Base-by-base conservation (phyloP, 2,329 filamentous ascomycete species). In the Colletotrichum cordylinicola region DNA sequence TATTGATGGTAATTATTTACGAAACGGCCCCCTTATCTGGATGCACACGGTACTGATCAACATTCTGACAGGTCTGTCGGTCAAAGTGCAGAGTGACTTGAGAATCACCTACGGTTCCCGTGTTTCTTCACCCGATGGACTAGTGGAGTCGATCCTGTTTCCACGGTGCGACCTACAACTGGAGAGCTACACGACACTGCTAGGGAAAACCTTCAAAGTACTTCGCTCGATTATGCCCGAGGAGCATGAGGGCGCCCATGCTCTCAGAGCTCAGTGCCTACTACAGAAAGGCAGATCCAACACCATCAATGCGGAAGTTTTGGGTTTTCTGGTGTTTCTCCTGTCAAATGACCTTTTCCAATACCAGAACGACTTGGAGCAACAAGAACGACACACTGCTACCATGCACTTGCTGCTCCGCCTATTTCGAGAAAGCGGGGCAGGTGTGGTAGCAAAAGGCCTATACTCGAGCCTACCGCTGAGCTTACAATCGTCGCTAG, bases 11-110 rank as follows among this genome's bases (percentile, higher is more conserved):
- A 48, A 5, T 39, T 33, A 10, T 33, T 0, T 39, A 8, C 6
- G 2, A 18, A 4, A 2, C 8, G 1, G 8, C 15, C 7, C 2
- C 37, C 3, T 37, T 37, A 16, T 8, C 1, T 4, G 6, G 2
- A 7, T 16, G 3, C 15, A 6, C 6, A 3, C 1, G 5, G 4
- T 43, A 48, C 3, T 21, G 1, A 48, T 21, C 9, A 43, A 10
- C 2, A 12, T 12, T 1, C 43, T 0, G 4, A 0, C 1, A 48
- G 43, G 6, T 48, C n/a, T 48, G 2, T 3, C 43, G 0, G 0
- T 48, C n/a, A 7, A 21, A 21, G 5, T 48, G n/a, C 9, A 9
- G 7, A 48, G 18, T 48, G 2, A 48, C 39, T 3, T 12, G 6
- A n/a, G 2, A 5, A 48, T n/a, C 1, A 12, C 39, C 8, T 6